These are phyloP conservation scores for Chalaropsis thielavioides DNA, from an alignment of 2,329 filamentous ascomycete species.

Conservation along the genomic window DNA sequence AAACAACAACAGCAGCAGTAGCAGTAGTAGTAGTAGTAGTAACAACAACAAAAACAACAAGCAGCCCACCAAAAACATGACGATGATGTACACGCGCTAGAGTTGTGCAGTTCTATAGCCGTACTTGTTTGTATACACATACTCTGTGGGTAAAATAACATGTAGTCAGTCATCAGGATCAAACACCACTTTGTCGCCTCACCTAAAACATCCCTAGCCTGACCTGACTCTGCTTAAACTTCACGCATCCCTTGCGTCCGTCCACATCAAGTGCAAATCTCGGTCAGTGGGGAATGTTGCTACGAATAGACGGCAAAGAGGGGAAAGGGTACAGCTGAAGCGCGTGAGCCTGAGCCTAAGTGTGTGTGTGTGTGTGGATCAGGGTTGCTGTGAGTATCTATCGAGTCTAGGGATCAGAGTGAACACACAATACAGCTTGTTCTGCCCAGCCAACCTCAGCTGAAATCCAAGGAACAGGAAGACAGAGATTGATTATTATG, in stretches of 20 bases:
- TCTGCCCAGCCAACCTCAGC: background rate
- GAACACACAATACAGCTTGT: background rate
- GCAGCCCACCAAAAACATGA: too few relatives aligned
- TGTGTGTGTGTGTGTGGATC: background rate
- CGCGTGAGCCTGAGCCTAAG: background rate
- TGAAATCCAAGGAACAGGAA: background rate
- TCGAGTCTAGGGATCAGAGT: background rate
- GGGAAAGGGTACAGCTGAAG: background rate
- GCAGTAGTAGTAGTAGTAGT: too few relatives aligned
- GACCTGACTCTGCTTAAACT: too few relatives aligned
- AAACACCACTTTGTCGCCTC: too few relatives aligned
- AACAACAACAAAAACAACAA: too few relatives aligned
- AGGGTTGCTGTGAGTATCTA: background rate
- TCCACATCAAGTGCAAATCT: background rate
- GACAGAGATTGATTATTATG: background rate
- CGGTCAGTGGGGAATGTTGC: background rate
- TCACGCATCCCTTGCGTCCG: background rate
- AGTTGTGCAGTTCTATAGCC: too few relatives aligned
- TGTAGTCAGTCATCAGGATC: too few relatives aligned
- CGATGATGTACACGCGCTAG: too few relatives aligned
- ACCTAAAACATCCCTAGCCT: too few relatives aligned
- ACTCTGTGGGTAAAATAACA: too few relatives aligned
- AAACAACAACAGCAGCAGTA: too few relatives aligned
- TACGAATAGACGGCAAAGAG: background rate
- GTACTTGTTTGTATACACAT: too few relatives aligned